phyloP scores from a whole-genome alignment of 305 asterid species.

The Petunia hybrid region DNA sequence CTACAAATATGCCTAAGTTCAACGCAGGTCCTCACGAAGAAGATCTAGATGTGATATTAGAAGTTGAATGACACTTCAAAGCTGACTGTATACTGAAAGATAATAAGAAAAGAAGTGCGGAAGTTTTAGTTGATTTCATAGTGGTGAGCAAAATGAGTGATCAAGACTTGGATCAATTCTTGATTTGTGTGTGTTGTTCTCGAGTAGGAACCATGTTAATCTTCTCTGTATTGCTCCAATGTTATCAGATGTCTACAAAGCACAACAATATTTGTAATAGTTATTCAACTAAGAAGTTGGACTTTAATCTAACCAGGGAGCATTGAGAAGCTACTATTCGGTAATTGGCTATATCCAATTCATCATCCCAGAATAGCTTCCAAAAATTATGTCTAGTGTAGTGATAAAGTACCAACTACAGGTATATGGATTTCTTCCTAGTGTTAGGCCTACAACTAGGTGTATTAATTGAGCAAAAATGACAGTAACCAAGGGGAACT shows the following conservation, averaged over 20 bases:
- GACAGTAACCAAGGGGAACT: too few relatives aligned
- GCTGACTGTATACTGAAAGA: neutral
- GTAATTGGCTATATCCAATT: too few relatives aligned
- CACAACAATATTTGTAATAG: neutral
- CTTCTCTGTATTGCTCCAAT: neutral
- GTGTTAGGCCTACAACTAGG: too few relatives aligned
- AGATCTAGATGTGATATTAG: slow-evolving; percentile 39
- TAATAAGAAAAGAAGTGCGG: neutral
- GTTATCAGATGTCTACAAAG: neutral
- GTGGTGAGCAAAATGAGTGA: neutral
- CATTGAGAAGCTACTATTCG: neutral
- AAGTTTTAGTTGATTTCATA: neutral
- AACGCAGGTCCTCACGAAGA: slow-evolving; percentile 22
- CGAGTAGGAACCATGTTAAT: neutral
- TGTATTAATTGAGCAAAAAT: too few relatives aligned
- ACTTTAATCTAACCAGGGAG: neutral
- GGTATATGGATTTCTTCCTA: too few relatives aligned
- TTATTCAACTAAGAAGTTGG: neutral
- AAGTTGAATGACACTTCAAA: slow-evolving; percentile 14
- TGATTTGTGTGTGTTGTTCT: neutral
- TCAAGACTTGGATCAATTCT: neutral
- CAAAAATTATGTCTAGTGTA: too few relatives aligned
- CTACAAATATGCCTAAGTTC: slow-evolving; percentile 26
- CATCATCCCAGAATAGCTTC: too few relatives aligned
- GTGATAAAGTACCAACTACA: too few relatives aligned